phyloP scores from a whole-genome alignment of 2,329 filamentous ascomycete species.

The Nigrospora oryzae region DNA sequence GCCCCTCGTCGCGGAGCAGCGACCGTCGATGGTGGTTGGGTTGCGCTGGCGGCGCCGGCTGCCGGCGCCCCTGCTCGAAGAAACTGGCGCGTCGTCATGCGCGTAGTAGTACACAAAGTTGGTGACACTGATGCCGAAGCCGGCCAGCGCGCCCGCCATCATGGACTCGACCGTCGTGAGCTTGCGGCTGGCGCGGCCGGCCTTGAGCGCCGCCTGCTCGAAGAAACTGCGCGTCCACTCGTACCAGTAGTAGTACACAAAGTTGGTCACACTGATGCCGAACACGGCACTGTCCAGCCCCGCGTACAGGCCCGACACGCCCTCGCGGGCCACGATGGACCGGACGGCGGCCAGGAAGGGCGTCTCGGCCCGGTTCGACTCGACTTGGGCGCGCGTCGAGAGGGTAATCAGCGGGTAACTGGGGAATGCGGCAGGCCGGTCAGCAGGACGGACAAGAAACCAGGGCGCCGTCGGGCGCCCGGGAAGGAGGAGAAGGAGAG shows the following conservation, averaged over 20 bases:
- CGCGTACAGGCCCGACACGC: slow-evolving; percentile 79
- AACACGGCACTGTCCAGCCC: slow-evolving; percentile 92
- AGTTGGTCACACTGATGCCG: slow-evolving; percentile 97
- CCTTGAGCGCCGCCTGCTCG: slow-evolving; percentile 64
- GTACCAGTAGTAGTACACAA: slow-evolving; percentile 99
- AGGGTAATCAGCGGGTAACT: slow-evolving; percentile 96
- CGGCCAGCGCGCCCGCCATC: slow-evolving; percentile 88
- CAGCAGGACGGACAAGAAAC: no score
- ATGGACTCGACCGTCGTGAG: slow-evolving; percentile 90
- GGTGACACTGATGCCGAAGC: slow-evolving; percentile 87
- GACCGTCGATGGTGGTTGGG: slow-evolving; percentile 69
- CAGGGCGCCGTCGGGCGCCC: slow-evolving; percentile 1
- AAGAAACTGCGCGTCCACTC: slow-evolving; percentile 92
- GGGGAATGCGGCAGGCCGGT: background rate
- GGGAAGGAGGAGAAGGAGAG: background rate
- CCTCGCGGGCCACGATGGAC: slow-evolving; percentile 86
- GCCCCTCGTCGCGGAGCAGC: slow-evolving; percentile 77
- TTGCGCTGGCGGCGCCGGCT: slow-evolving; percentile 33
- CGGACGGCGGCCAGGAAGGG: slow-evolving; percentile 76
- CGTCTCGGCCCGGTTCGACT: slow-evolving; percentile 85
- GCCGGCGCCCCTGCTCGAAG: slow-evolving; percentile 24
- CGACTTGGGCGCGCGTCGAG: slow-evolving; percentile 94
- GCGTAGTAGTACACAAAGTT: slow-evolving; percentile 99
- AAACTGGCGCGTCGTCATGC: slow-evolving; percentile 78
- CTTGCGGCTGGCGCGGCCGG: slow-evolving; percentile 67